These are phyloP conservation scores for Trametes sanguinea DNA, from an alignment of 768 basidiomycete genomes.

Conservation along the genomic window DNA sequence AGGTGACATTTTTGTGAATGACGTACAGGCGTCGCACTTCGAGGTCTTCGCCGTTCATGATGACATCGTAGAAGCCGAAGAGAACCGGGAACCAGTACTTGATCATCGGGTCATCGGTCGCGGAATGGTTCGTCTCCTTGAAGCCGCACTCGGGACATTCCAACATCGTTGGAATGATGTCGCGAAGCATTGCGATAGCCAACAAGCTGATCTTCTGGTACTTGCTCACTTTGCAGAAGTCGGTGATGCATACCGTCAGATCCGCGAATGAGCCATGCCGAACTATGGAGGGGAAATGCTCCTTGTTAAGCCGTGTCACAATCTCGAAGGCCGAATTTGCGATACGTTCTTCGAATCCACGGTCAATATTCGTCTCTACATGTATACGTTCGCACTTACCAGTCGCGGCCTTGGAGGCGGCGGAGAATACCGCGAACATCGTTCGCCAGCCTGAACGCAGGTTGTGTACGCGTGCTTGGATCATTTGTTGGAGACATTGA, in stretches of 20 bases:
- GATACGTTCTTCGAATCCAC: conserved; percentile 68
- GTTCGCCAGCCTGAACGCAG: conserved; percentile 98
- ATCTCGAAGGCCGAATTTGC: conserved; percentile 95
- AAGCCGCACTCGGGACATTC: conserved; percentile 69
- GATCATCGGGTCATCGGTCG: conserved; percentile 83
- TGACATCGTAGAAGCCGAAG: conserved; percentile 98
- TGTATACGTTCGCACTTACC: conserved; percentile 47
- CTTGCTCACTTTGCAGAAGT: conserved; percentile 99
- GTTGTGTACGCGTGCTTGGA: conserved; percentile 91
- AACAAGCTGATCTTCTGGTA: conserved; percentile 97
- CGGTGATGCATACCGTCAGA: conserved; percentile 94
- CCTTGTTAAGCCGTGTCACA: conserved; percentile 85
- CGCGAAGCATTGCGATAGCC: conserved; percentile 95
- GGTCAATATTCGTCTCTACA: background rate
- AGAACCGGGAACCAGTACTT: conserved; percentile 96
- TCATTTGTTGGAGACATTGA: conserved; percentile 98
- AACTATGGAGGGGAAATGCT: conserved; percentile 90
- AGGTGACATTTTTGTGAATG: background rate
- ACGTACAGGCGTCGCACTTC: conserved; percentile 95
- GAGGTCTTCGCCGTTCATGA: conserved; percentile 99
- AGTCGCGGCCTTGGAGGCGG: conserved; percentile 90
- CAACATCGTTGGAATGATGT: conserved; percentile 91
- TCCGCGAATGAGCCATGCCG: conserved; percentile 95
- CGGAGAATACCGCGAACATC: conserved; percentile 98
- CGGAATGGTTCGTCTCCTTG: conserved; percentile 39